Evolutionary conservation across 768 basidiomycete species (phyloP).

Genomic region (Goffeauzyma gilvescens): DNA sequence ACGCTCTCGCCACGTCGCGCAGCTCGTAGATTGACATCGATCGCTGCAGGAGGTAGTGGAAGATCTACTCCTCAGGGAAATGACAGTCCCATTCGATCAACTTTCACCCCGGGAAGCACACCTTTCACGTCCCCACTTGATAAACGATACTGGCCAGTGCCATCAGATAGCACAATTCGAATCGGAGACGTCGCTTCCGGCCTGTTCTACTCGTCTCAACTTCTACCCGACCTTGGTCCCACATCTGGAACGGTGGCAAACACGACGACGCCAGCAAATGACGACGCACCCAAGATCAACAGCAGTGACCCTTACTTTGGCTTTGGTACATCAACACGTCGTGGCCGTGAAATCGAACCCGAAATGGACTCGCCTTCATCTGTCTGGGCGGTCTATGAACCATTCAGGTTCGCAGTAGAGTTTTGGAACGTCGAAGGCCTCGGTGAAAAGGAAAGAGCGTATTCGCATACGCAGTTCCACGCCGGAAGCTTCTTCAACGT

Average conservation of each 20-base stretch:
- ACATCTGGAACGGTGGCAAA: neutral
- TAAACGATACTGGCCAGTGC: conserved; percentile 45
- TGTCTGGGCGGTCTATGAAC: conserved; percentile 34
- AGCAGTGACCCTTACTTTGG: conserved; percentile 4
- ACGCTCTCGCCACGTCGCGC: neutral
- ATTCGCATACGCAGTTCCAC: conserved; percentile 75
- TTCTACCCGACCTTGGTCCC: conserved; percentile 27
- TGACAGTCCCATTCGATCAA: neutral
- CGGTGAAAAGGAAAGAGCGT: conserved; percentile 63
- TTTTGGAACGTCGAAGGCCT: conserved; percentile 71
- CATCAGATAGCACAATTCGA: conserved; percentile 49
- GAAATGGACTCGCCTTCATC: too few species aligned
- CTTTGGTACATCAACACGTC: neutral
- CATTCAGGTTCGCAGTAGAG: conserved; percentile 56
- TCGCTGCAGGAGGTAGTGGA: too few species aligned
- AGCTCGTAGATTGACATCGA: neutral
- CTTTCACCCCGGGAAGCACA: neutral
- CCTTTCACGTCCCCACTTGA: conserved; percentile 12
- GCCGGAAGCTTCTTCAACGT: conserved; percentile 46
- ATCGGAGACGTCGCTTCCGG: conserved; percentile 46
- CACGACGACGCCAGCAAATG: neutral
- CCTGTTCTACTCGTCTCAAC: neutral
- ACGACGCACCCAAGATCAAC: neutral
- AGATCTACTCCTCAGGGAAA: too few species aligned
- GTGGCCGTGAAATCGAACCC: conserved; percentile 12